Conservation (phyloP, 1,284 basidiomycete species). For the Trichosporon ovoides region DNA sequence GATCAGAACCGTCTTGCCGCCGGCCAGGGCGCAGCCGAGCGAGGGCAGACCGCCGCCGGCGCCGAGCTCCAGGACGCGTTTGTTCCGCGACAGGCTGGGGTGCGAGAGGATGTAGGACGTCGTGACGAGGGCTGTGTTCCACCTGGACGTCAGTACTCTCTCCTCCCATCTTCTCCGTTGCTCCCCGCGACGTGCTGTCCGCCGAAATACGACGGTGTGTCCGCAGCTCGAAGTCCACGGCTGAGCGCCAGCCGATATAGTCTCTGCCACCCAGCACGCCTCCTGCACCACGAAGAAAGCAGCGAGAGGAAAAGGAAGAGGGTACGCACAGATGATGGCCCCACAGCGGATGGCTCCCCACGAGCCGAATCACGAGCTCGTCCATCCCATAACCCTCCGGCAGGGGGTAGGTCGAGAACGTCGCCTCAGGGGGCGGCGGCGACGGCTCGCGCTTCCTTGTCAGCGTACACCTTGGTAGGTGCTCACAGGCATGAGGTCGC, state of each 20-base stretch:
- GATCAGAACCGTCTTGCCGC: constrained; percentile 59
- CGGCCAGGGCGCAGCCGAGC: constrained; percentile 64
- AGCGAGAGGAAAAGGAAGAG: neutral
- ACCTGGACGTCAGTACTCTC: constrained; percentile 58
- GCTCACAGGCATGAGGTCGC: constrained; percentile 46
- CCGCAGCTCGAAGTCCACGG: no score
- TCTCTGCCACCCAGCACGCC: no score
- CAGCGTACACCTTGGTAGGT: constrained; percentile 18
- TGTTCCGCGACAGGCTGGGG: constrained; percentile 39
- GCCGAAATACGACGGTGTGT: no score
- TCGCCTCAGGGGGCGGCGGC: constrained; percentile 29
- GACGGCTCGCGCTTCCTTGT: constrained; percentile 28
- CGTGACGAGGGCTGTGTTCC: constrained; percentile 75
- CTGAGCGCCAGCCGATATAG: no score
- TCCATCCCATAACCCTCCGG: constrained; percentile 24
- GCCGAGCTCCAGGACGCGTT: constrained; percentile 76
- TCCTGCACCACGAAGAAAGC: no score
- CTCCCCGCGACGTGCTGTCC: no score
- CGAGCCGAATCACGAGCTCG: constrained; percentile 63
- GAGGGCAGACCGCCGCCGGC: constrained; percentile 87
- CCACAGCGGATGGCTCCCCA: constrained; percentile 86
- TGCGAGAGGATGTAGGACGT: constrained; percentile 63
- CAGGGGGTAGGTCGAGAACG: constrained; percentile 44
- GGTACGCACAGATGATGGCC: constrained; percentile 72
- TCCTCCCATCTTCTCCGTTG: no score